phyloP scores from a whole-genome alignment of 495 filamentous ascomycete genomes.

The Hypomontagnella submonticulosa region DNA sequence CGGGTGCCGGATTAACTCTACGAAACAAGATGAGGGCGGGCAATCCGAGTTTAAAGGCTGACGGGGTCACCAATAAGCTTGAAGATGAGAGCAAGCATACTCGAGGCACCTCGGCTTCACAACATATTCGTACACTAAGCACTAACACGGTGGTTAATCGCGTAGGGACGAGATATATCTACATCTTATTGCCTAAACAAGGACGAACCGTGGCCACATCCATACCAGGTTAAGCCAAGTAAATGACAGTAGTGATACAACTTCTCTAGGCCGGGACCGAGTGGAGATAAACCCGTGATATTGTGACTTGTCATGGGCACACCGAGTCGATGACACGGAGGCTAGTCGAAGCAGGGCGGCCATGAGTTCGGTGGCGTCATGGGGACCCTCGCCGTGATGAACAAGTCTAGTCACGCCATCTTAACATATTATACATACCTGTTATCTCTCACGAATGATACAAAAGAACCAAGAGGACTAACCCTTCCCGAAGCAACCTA shows the following conservation, averaged over 20 bases:
- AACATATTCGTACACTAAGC: background rate
- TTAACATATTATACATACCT: constrained; percentile 8
- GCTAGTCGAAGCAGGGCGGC: constrained; percentile 2
- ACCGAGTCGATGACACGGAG: background rate
- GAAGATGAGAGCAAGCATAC: background rate
- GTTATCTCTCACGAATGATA: constrained; percentile 27
- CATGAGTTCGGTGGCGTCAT: constrained; percentile 13
- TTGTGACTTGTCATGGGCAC: background rate
- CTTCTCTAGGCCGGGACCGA: constrained; percentile 11
- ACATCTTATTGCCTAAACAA: background rate
- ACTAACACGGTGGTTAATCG: background rate
- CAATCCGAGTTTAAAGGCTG: background rate
- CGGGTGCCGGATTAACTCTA: no score
- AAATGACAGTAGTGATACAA: constrained; percentile 19
- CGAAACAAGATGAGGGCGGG: background rate
- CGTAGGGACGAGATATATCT: no score
- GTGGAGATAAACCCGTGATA: background rate
- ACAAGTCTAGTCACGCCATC: constrained; percentile 5
- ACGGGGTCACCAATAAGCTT: background rate
- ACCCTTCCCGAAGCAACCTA: background rate
- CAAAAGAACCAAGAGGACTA: constrained; percentile 1
- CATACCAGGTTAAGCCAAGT: background rate
- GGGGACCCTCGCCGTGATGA: constrained; percentile 2
- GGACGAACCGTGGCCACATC: background rate
- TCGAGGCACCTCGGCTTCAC: background rate